Base-by-base conservation (phyloP, 23 red algal species). In the Gracilaria gracilis region DNA sequence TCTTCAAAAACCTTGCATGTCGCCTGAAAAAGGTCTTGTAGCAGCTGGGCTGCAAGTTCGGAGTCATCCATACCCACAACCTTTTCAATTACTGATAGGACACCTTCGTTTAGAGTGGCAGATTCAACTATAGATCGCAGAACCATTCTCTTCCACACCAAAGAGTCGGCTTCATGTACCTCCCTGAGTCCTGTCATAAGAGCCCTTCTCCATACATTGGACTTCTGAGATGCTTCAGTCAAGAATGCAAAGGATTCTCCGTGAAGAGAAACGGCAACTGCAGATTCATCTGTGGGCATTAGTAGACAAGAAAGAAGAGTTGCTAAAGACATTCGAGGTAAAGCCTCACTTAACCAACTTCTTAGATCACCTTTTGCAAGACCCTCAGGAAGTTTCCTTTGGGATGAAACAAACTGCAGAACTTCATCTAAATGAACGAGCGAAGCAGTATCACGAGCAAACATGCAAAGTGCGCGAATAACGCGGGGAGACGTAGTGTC, bases 391-490 rank as follows among this genome's bases (percentile, higher is more conserved):
- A 90, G 40, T 36, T 80, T 49, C 12, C 77, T 74, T 20, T 42
- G 57, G 20, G 48, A 70, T 13, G 74, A 38, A 36, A 32, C 39
- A 19, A 69, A 27, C 50, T 67, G 34, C 57, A 90, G 46, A 46
- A 66, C 87, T 58, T 61, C 39, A 25, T 50, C 72, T 28, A 77
- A 37, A 51, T 31, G 23, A 25, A 31, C 46, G 7, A 77, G 21
- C 72, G 46, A 51, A 50, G 65, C 61, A 25, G 54, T 90, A 42
- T 90, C 87, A 27, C 59, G 53, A 11, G 87, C 87, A 67, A 90
- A 90, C 74, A 77, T 49, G 46, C 87, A 90, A 32, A 90, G 57
- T 24, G 71, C 65, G 25, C 74, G 87, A 27, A 90, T 81, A n/a
- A 51, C 87, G 16, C 67, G 57, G 69, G 55, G 50, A 32, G 87